phyloP scores from a whole-genome alignment of 306 rosid species.

The Oemleria cerasiformis region DNA sequence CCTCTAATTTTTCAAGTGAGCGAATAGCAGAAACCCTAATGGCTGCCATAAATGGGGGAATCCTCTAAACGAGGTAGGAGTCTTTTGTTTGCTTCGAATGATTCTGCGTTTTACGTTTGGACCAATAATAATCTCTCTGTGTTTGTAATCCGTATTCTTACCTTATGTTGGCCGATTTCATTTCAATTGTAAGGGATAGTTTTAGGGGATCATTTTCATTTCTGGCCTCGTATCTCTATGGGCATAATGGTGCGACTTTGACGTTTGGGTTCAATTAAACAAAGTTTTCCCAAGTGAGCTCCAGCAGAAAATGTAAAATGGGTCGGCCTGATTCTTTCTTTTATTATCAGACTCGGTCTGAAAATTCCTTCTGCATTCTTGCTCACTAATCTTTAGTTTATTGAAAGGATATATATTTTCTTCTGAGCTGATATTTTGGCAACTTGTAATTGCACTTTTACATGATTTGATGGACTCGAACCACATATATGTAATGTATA shows the following conservation, averaged over 20 bases:
- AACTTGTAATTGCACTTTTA: not conserved
- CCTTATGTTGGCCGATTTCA: not conserved
- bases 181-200: not conserved
- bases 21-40: conserved; percentile 13
- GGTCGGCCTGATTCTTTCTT: not conserved
- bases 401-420: not conserved
- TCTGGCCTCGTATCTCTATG: too few relatives aligned
- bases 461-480: not conserved
- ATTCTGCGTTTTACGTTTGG: too few relatives aligned
- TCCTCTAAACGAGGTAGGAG: too few relatives aligned
- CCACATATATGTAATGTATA: not conserved
- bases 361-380: not conserved
- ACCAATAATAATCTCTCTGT: not conserved
- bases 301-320: too few relatives aligned
- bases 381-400: not conserved
- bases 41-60: not conserved
- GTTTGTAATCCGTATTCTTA: not conserved
- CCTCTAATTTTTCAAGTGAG: not conserved
- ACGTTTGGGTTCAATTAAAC: not conserved
- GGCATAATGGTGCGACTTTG: not conserved
- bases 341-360: not conserved
- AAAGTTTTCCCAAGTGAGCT: too few relatives aligned
- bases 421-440: not conserved
- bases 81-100: too few relatives aligned
- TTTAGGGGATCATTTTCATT: not conserved